phyloP scores from a whole-genome alignment of 192 early-diverging fungal genomes.

The Dispira simplex region DNA sequence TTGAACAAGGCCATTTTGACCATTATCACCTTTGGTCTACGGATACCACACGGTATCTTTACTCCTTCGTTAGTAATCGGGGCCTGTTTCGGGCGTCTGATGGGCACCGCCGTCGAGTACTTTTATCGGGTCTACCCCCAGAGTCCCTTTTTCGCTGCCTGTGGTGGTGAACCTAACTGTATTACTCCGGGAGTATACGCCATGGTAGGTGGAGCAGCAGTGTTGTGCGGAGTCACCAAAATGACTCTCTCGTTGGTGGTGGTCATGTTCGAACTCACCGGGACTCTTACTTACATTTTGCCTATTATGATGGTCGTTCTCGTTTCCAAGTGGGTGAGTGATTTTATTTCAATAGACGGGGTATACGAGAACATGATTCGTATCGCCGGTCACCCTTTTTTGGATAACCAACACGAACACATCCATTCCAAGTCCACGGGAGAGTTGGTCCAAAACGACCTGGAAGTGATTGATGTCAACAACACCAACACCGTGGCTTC shows the following conservation, averaged over 20 bases:
- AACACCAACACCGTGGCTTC: constrained; percentile 36
- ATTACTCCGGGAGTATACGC: constrained; percentile 60
- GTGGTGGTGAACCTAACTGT: constrained; percentile 29
- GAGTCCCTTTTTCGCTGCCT: constrained; percentile 25
- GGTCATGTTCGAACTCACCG: constrained; percentile 70
- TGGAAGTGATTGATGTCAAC: constrained; percentile 51
- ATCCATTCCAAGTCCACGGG: constrained; percentile 38
- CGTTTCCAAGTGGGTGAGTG: constrained; percentile 58
- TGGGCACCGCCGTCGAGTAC: constrained; percentile 28
- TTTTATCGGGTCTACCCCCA: constrained; percentile 21
- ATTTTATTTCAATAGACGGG: constrained; percentile 44
- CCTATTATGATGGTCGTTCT: constrained; percentile 40
- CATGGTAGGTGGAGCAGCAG: constrained; percentile 34
- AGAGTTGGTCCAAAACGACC: constrained; percentile 44
- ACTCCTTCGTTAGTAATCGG: constrained; percentile 38
- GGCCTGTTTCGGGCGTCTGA: constrained; percentile 27
- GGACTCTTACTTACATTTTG: constrained; percentile 52
- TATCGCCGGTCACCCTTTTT: constrained; percentile 52
- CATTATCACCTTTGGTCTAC: constrained; percentile 34
- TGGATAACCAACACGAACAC: constrained; percentile 62
- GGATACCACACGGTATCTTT: constrained; percentile 34
- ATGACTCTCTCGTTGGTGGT: constrained; percentile 47
- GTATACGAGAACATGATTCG: constrained; percentile 66
- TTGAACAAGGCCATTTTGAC: constrained; percentile 28
- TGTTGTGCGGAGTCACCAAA: constrained; percentile 36